These are phyloP conservation scores for Pezicula rhizophila DNA, from an alignment of 2,329 filamentous ascomycete species.

Conservation along the genomic window DNA sequence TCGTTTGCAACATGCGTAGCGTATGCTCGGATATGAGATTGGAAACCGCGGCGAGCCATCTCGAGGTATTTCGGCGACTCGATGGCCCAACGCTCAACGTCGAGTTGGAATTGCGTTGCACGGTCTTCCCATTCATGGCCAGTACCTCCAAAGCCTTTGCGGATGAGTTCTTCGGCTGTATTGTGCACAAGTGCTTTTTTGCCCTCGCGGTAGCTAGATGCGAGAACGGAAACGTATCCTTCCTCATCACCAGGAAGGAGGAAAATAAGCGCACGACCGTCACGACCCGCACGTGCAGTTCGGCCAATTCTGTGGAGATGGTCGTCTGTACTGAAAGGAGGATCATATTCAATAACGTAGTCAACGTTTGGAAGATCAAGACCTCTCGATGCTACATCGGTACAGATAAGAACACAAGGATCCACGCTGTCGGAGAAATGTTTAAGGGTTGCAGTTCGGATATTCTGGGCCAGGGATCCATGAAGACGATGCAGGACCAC, in stretches of 20 bases:
- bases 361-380: conserved; percentile 94
- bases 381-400: conserved; percentile 91
- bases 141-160: conserved; percentile 52
- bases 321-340: conserved; percentile 86
- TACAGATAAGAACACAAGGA: conserved; percentile 81
- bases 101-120: conserved; percentile 62
- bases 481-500: conserved; percentile 84
- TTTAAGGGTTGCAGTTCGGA: conserved; percentile 78
- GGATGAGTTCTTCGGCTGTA: conserved; percentile 60
- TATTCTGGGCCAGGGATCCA: conserved; percentile 81
- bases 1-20: conserved; percentile 88
- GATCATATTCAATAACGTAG: conserved; percentile 92
- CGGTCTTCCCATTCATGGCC: conserved; percentile 56
- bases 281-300: conserved; percentile 84
- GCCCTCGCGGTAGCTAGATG: conserved; percentile 32
- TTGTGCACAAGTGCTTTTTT: conserved; percentile 62
- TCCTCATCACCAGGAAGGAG: conserved; percentile 88
- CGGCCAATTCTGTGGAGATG: conserved; percentile 92
- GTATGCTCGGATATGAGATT: conserved; percentile 89
- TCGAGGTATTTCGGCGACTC: conserved; percentile 66
- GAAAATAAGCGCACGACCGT: conserved; percentile 84
- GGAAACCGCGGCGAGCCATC: conserved; percentile 77
- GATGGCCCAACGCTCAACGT: conserved; percentile 59
- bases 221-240: conserved; percentile 64
- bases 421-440: conserved; percentile 70